These are phyloP conservation scores for Phytophthora kernoviae DNA, from an alignment of 352 stramenopile species.

Conservation along the genomic window DNA sequence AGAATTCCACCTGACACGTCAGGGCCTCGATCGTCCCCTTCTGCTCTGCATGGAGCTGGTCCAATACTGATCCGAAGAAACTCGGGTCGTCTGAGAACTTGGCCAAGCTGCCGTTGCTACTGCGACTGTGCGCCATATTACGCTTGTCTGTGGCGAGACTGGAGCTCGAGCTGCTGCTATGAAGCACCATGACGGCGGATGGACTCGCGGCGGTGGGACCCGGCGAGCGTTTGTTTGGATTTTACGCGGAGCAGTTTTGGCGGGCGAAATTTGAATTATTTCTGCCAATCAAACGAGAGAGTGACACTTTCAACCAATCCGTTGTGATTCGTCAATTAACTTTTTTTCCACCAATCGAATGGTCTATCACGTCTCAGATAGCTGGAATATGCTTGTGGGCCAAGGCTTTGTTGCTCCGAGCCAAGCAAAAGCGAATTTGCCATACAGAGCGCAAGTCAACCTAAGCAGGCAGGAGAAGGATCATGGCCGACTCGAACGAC, in stretches of 20 bases:
- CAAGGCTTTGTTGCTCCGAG: slow-evolving; percentile 1
- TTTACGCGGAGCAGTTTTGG: slow-evolving; percentile 23
- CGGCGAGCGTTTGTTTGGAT: slow-evolving; percentile 10
- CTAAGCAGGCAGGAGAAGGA: slow-evolving; percentile 19
- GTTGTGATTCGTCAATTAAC: too few relatives aligned
- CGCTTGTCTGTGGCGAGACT: slow-evolving; percentile 27
- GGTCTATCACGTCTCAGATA: neutral
- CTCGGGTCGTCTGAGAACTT: slow-evolving; percentile 44
- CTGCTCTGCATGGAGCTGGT: slow-evolving; percentile 81
- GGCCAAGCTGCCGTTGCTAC: slow-evolving; percentile 19
- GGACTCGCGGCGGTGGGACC: slow-evolving; percentile 22
- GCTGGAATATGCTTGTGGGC: slow-evolving; percentile 26
- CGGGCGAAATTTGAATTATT: slow-evolving; percentile 19
- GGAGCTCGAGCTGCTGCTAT: slow-evolving; percentile 32
- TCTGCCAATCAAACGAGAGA: too few relatives aligned
- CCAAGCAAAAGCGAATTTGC: slow-evolving; percentile 27
- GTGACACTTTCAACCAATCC: slow-evolving; percentile 27
- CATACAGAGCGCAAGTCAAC: slow-evolving; percentile 3
- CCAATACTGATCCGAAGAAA: slow-evolving; percentile 63
- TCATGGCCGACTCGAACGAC: slow-evolving; percentile 28
- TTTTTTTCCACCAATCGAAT: neutral
- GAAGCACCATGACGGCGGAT: slow-evolving; percentile 28
- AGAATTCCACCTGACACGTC: slow-evolving; percentile 79
- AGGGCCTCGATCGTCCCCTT: slow-evolving; percentile 85
- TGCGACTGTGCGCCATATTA: slow-evolving; percentile 19